Evolutionary conservation across 2,329 filamentous ascomycete genomes (phyloP).

Genomic region (Fusarium continuum): DNA sequence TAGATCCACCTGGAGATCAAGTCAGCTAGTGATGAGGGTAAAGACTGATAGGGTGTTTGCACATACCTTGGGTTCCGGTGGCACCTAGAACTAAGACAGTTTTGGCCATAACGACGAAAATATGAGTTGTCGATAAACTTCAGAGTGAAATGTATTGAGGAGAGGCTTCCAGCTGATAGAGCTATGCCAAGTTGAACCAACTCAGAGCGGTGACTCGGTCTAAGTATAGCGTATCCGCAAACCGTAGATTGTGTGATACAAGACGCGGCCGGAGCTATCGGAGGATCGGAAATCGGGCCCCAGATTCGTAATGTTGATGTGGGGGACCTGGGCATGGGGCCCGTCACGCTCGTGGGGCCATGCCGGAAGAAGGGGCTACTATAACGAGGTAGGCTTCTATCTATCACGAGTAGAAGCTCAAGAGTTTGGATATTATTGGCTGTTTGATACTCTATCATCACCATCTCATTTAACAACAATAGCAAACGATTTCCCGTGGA

Average conservation of each 20-base stretch:
- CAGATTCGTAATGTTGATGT: background rate
- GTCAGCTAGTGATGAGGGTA: background rate
- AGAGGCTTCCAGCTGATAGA: too few relatives aligned
- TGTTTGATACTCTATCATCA: too few relatives aligned
- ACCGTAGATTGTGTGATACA: too few relatives aligned
- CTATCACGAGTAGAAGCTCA: background rate
- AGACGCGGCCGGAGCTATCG: too few relatives aligned
- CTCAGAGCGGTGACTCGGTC: background rate
- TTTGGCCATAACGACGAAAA: slow-evolving; percentile 5
- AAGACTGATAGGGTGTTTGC: too few relatives aligned
- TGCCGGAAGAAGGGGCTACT: too few relatives aligned
- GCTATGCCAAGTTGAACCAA: too few relatives aligned
- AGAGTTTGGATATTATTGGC: background rate
- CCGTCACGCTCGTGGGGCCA: background rate
- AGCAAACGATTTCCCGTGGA: background rate
- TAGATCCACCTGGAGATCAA: slow-evolving; percentile 9
- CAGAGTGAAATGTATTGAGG: background rate
- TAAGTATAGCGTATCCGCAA: too few relatives aligned
- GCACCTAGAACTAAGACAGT: slow-evolving; percentile 22
- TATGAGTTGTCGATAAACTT: background rate
- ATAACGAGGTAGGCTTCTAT: too few relatives aligned
- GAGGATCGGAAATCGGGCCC: background rate
- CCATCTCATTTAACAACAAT: too few relatives aligned
- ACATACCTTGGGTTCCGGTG: slow-evolving; percentile 24
- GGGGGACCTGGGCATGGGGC: slow-evolving; percentile 16